Evolutionary conservation across 345 rosid species (phyloP), one percentile per base, ranked within the genome.

Genomic region (Acer negundo): DNA sequence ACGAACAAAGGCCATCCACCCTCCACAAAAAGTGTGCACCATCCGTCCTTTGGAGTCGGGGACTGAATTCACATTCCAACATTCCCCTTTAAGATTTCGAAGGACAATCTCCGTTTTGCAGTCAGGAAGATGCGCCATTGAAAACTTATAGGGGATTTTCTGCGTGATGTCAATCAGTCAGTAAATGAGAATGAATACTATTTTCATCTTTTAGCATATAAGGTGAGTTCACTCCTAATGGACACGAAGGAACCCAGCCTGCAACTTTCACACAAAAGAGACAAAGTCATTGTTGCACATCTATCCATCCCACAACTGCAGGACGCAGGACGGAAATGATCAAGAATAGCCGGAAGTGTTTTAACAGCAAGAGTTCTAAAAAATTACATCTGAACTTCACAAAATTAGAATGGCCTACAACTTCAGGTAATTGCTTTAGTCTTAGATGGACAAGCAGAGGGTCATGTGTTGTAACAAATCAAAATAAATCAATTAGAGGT

Each of bases 1-100:
- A 28, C 89, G 88, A 82, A 87, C 90, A 81, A 90, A 90, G 24
- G 92, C 87, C 84, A 85, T 85, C 94, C 94, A 90, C 31, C 94
- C 94, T 44, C 90, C 94, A 69, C 92, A 90, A 62, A 83, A 86
- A 26, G 90, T 87, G 70, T 90, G 90, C 42, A 78, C 66, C 46
- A 82, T 42, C 76, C 88, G 79, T 70, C 91, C 91, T 78, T 84
- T 85, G 10, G 91, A 88, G 75, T 88, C 90, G 28, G 94, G 94
- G 77, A 90, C 84, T 20, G 91, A 88, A 82, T 90, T 85, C 65
- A 90, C 94, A 1, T 83, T 83, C 94, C 94, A 90, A 53, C 80
- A 81, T 70, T 76, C 80, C 74, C 92, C 90, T 75, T 70, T 80
- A 46, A 69, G 47, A 79, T 84, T 88, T 35, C 86, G 77, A 75